Evolutionary conservation across 495 filamentous ascomycete species (phyloP), one percentile per base, ranked within the genome.

Genomic region (Cercophora samala): DNA sequence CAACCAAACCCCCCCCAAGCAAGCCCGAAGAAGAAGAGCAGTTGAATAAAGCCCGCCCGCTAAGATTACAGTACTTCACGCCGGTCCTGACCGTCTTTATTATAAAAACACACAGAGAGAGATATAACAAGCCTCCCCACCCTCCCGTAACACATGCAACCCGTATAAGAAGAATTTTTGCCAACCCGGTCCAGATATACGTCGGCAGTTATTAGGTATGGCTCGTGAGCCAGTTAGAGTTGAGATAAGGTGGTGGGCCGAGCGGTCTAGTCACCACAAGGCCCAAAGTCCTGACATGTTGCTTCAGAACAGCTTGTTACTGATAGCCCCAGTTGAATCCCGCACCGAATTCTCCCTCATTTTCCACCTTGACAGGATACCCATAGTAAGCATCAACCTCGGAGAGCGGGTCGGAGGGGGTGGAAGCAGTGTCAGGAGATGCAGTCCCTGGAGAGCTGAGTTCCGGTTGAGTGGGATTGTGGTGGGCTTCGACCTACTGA

Each of bases 21-120:
- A 46, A 18, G 37, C 22, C 53, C n/a, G n/a, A 18, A 56, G 22
- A 15, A 23, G 22, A 56, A 56, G 53, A 19, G 53, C 22, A 70
- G 66, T 37, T 60, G 24, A 55, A 26, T 63, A 25, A 69, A 59
- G 46, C 67, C 52, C 53, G 25, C 63, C 58, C 59, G 60, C 64
- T 60, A 66, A 71, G 60, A 73, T 74, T 73, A 74, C 67, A 69
- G 29, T 63, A 71, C 51, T 66, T 58, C 71, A 65, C 63, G 69
- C 66, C 70, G 65, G 74, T 65, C 72, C 69, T 63, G 69, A 68
- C 68, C 73, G 64, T 68, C 63, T 74, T 70, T 72, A 76, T 68
- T 67, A 72, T 69, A 67, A 42, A 66, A 69, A 68, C 60, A 68
- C 58, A 66, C 18, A 66, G 25, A 60, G 58, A 66, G 25, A 60